These are phyloP conservation scores for Nakazawaea populi DNA, from an alignment of 805 yeast genomes.

Conservation along the genomic window DNA sequence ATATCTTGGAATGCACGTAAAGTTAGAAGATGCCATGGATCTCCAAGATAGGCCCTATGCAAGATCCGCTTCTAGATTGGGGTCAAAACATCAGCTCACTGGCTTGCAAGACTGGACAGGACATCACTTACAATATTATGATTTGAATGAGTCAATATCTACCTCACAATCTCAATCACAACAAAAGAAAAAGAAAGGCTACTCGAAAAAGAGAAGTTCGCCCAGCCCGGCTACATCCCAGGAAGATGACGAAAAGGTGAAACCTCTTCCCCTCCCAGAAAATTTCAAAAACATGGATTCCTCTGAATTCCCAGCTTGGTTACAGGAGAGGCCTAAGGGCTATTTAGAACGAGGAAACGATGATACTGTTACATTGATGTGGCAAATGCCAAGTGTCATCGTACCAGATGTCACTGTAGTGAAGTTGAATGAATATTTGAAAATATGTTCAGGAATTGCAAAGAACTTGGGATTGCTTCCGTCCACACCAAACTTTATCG, in stretches of 20 bases:
- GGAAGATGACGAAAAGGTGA: slow-evolving; percentile 17
- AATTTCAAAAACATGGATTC: slow-evolving; percentile 35
- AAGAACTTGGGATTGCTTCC: slow-evolving; percentile 45
- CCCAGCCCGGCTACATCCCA: slow-evolving; percentile 16
- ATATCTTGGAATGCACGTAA: slow-evolving; percentile 70
- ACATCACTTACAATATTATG: slow-evolving; percentile 65
- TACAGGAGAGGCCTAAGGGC: slow-evolving; percentile 74
- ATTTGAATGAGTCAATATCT: slow-evolving; percentile 21
- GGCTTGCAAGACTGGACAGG: slow-evolving; percentile 60
- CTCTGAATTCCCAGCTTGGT: slow-evolving; percentile 62
- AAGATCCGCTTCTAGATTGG: slow-evolving; percentile 70
- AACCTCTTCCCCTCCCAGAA: slow-evolving; percentile 36
- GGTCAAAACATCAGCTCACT: slow-evolving; percentile 67
- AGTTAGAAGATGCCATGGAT: slow-evolving; percentile 72
- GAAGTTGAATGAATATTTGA: slow-evolving; percentile 47
- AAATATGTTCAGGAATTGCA: slow-evolving; percentile 53
- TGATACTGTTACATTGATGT: slow-evolving; percentile 56
- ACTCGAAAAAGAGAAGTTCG: slow-evolving; percentile 14
- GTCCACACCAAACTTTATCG: slow-evolving; percentile 77
- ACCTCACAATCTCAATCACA: slow-evolving; percentile 12
- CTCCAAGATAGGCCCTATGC: slow-evolving; percentile 76
- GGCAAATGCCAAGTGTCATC: slow-evolving; percentile 43
- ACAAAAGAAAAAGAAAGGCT: slow-evolving; percentile 21
- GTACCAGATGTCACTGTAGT: slow-evolving; percentile 1
- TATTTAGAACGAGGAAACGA: slow-evolving; percentile 82